Evolutionary conservation across 768 basidiomycete genomes (phyloP).

Genomic region (Xerocomellus chrysenteron): DNA sequence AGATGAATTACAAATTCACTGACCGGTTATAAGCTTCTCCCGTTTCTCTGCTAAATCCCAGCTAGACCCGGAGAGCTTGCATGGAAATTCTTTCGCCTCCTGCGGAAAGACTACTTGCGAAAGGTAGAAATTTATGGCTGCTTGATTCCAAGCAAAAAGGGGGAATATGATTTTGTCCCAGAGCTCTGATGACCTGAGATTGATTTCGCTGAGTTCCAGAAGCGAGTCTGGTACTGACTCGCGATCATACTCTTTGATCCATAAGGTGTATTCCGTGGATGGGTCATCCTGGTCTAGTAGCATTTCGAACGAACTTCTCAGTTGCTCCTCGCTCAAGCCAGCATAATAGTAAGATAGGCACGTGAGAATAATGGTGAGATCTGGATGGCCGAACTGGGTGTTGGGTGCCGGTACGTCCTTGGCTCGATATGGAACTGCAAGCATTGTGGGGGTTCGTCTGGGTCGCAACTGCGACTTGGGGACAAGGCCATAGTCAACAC

Average conservation of each 20-base stretch:
- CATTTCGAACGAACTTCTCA: neutral
- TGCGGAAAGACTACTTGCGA: constrained; percentile 35
- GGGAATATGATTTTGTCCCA: constrained; percentile 3
- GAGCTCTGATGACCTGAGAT: constrained; percentile 5
- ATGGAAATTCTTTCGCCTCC: constrained; percentile 31
- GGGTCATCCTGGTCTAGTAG: constrained; percentile 5
- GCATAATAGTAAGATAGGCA: constrained; percentile 35
- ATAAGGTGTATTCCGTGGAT: neutral
- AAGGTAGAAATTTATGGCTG: constrained; percentile 13
- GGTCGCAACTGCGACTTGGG: too few relatives aligned
- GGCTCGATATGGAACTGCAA: constrained; percentile 37
- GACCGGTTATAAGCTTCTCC: constrained; percentile 4
- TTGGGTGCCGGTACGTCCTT: constrained; percentile 33
- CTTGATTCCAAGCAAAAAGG: neutral
- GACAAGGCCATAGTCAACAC: constrained; percentile 31
- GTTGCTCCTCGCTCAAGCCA: neutral
- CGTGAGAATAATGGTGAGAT: constrained; percentile 31
- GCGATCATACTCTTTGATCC: neutral
- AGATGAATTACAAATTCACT: neutral
- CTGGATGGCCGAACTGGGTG: constrained; percentile 38
- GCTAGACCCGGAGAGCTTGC: constrained; percentile 27
- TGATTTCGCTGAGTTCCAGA: neutral
- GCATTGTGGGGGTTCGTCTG: neutral
- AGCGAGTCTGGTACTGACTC: neutral
- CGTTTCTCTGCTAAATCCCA: constrained; percentile 38